phyloP scores from a whole-genome alignment of 176 grass and related monocot species.

The Typha latifolia region DNA sequence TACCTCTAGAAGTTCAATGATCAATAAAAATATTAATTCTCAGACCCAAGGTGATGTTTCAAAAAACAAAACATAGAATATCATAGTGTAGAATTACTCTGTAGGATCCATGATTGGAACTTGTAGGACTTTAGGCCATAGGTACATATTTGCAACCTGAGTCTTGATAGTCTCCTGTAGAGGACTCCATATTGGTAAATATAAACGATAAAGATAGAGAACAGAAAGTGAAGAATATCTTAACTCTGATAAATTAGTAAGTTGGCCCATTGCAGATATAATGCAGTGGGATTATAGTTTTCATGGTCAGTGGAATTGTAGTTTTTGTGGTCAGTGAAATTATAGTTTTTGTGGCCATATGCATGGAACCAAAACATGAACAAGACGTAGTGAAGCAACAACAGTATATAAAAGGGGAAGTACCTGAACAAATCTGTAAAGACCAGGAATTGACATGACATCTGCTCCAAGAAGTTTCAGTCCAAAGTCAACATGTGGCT shows the following conservation, averaged over 20 bases:
- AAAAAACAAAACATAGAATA: conserved; percentile 5
- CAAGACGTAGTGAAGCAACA: too few species aligned
- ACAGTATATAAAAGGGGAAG: not conserved
- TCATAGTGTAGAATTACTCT: conserved; percentile 35
- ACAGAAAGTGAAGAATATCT: not conserved
- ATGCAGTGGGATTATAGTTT: too few species aligned
- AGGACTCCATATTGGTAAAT: conserved; percentile 13
- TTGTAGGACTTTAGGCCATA: conserved; percentile 80
- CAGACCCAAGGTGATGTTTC: not conserved
- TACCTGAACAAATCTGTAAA: conserved; percentile 87
- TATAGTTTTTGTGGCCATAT: too few species aligned
- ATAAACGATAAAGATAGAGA: not conserved
- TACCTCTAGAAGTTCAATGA: conserved; percentile 7
- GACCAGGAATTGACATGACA: conserved; percentile 71
- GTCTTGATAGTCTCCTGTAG: conserved; percentile 76
- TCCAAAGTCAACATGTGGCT: conserved; percentile 91
- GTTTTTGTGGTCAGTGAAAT: too few species aligned
- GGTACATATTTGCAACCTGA: conserved; percentile 80
- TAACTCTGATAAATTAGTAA: not conserved
- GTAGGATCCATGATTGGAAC: conserved; percentile 70
- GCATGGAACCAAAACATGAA: too few species aligned
- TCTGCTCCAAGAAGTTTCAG: conserved; percentile 73
- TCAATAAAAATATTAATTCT: not conserved
- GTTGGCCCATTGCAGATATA: too few species aligned
- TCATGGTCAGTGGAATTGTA: too few species aligned